A percentile compares a stretch with the other conserved stretches of the same genome.
Conservation (phyloP, 192 early-diverging fungal genomes). For the Backusella liffmaniae region DNA sequence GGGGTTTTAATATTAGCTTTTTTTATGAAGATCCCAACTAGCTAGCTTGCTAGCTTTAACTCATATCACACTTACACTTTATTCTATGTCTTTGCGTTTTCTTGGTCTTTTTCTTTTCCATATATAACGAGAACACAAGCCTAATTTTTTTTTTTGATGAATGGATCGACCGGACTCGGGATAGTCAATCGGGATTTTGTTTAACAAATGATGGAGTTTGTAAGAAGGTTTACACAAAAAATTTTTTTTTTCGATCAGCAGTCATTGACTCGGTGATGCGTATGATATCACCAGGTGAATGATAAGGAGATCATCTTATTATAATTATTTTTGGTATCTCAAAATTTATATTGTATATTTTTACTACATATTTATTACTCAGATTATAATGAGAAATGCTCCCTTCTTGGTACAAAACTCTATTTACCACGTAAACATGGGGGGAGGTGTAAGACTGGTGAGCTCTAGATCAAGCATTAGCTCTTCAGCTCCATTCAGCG, state of each 20-base stretch:
- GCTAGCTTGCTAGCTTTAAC: neutral
- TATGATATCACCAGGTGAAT: conserved; percentile 1
- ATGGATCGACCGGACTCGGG: conserved; percentile 7
- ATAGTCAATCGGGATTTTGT: neutral
- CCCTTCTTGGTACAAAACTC: too few relatives aligned
- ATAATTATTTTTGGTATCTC: neutral
- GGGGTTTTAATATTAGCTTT: conserved; percentile 5
- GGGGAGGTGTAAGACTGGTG: too few relatives aligned
- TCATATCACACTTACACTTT: neutral
- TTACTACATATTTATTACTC: neutral
- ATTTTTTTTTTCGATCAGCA: conserved; percentile 2
- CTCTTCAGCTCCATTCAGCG: too few relatives aligned
- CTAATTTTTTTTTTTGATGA: neutral
- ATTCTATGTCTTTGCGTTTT: neutral
- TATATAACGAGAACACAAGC: neutral
- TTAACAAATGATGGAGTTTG: neutral
- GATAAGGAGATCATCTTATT: neutral
- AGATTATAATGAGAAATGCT: neutral
- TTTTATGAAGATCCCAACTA: conserved; percentile 2
- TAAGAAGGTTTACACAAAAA: neutral
- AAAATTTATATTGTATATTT: neutral
- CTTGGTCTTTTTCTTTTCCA: neutral
- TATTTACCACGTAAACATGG: too few relatives aligned
- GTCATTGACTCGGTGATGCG: neutral
- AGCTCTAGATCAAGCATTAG: too few relatives aligned